Evolutionary conservation across 1,139 yeast genomes (phyloP).

Genomic region (Lodderomyces margitis): DNA sequence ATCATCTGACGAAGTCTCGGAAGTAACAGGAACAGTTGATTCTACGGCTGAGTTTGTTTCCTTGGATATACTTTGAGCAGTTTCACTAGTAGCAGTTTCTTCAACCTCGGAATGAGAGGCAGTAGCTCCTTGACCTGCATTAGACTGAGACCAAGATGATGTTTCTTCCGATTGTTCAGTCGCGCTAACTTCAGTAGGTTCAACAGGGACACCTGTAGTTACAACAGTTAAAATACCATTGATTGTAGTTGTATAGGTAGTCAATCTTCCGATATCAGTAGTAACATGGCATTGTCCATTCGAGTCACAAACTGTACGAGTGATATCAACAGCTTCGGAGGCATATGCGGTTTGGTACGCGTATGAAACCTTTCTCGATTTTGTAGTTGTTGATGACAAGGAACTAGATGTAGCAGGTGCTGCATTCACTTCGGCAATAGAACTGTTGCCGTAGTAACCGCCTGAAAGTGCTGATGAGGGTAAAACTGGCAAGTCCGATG

Average conservation of each 20-base stretch:
- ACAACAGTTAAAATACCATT: conserved; percentile 41
- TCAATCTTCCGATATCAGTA: conserved; percentile 31
- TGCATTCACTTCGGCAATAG: conserved; percentile 11
- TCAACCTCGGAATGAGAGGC: background rate
- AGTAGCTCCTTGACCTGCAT: background rate
- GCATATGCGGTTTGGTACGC: conserved; percentile 31
- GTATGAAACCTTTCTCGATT: conserved; percentile 16
- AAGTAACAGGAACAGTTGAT: conserved; percentile 14
- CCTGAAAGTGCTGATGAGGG: conserved; percentile 9
- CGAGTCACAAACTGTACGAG: conserved; percentile 36
- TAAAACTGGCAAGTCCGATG: conserved; percentile 12
- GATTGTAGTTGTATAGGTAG: conserved; percentile 41
- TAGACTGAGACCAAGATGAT: conserved; percentile 7
- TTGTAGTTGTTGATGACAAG: background rate
- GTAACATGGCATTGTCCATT: conserved; percentile 33
- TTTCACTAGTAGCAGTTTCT: background rate
- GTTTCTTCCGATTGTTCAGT: conserved; percentile 15
- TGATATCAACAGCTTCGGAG: conserved; percentile 22
- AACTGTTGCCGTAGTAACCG: conserved; percentile 8
- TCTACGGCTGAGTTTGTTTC: conserved; percentile 27
- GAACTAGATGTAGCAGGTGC: conserved; percentile 7
- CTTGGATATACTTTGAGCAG: background rate
- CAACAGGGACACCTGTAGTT: conserved; percentile 14
- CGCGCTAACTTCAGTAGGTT: conserved; percentile 19
- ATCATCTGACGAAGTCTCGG: conserved; percentile 20